Evolutionary conservation across 179 eudicot genomes (phyloP), one percentile per base, ranked within the genome.

Genomic region (Camellia oleifera): DNA sequence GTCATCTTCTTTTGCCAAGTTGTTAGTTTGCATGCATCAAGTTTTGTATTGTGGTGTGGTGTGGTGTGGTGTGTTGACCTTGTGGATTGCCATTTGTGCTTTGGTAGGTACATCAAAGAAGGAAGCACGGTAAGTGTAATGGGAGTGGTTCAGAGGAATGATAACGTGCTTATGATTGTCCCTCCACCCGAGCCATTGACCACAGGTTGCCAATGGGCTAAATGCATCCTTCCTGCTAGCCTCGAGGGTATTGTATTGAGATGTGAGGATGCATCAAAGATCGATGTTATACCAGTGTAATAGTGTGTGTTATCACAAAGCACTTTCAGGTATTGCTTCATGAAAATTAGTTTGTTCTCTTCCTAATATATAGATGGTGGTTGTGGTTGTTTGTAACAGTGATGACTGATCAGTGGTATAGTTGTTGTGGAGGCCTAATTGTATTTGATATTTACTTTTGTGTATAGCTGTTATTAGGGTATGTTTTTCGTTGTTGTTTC

Each of bases 71-170:
- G 7, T 60, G 8, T 60, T 44, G 40, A 60, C 10, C 26, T 58
- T 75, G 10, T 18, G 54, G 7, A 60, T 40, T 40, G 63, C 50
- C 18, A 1, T n/a, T 61, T 62, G 63, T 63, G 78, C 3, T 42
- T 26, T 14, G 62, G 10, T 79, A 95, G 99, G 92, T 94, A 94
- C 84, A 90, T 96, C 81, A 94, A 96, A 86, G 99, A 96, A 87
- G 99, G 99, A 74, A 96, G 99, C 91, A 94, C 98, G 0, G 98
- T 96, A 42, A 94, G 98, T 73, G 93, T 96, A 70, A 94, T 96
- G 96, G 99, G 99, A 26, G 94, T 92, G 2, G 98, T 96, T 53
- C 96, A 92, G 82, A 85, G 99, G 83, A 92, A 94, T 20, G 99
- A 94, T 10, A 96, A 91, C 8, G 96, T 96, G 80, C 90, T 96